Base-by-base conservation (phyloP, 805 yeast genomes). In the Torulaspora quercuum region DNA sequence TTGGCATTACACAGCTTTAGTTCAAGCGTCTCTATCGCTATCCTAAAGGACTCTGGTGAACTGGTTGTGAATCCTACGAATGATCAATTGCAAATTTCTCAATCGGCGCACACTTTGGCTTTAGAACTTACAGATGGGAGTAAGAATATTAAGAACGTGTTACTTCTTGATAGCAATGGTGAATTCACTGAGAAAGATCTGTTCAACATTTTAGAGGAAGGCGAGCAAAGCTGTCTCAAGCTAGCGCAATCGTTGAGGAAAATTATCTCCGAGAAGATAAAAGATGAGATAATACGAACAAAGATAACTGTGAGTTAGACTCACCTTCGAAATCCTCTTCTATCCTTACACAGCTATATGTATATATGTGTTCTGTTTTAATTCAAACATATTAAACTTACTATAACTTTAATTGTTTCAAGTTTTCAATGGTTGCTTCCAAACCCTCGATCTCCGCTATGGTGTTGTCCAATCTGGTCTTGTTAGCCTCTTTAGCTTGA, bases 401-500 rank as follows among this genome's bases (percentile, higher is more conserved):
- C 39, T 40, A 75, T 52, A 78, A 63, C 68, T 82, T 83, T 61
- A 88, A 74, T 59, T 78, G 80, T 67, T 88, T 85, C 62, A 90
- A 79, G 60, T 86, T 83, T 23, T 74, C 76, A 59, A 92, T 83
- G 41, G 96, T 88, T 39, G 86, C 81, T 57, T 85, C 80, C 54
- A 86, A 75, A 50, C 95, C 94, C 56, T 85, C 92, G 47, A 89
- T 82, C 64, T 90, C 98, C 29, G 97, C 95, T 46, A 66, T 60
- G 42, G 76, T 72, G 52, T 77, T 80, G 46, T 82, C 90, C 37
- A 80, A 68, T 59, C 82, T 78, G 55, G 73, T 71, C 53, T 57
- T 59, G 50, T 90, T 90, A 45, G 77, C 75, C 52, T 83, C 92
- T 63, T 82, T 80, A 36, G 92, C 95, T 50, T 79, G 81, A 31